phyloP scores from a whole-genome alignment of 2,329 filamentous ascomycete species.

The Phialemoniopsis sp. region DNA sequence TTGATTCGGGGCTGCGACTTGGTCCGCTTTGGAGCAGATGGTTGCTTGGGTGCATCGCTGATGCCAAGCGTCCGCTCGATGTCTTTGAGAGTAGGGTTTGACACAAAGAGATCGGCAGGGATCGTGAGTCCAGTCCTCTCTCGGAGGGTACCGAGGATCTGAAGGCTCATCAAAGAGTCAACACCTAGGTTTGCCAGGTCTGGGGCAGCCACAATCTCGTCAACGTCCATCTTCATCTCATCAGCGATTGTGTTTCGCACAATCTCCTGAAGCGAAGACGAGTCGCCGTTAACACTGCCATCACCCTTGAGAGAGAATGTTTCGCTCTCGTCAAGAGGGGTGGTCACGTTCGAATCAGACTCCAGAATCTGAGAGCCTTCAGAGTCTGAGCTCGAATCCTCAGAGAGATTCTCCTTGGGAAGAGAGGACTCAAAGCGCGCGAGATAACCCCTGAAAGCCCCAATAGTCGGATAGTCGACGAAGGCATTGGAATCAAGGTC shows the following conservation, averaged over 20 bases:
- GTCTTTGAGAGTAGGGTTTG: constrained; percentile 59
- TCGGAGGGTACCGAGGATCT: constrained; percentile 49
- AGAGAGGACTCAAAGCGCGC: constrained; percentile 28
- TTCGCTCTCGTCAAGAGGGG: constrained; percentile 47
- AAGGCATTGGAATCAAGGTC: constrained; percentile 49
- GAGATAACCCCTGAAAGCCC: constrained; percentile 44
- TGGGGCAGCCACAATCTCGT: constrained; percentile 52
- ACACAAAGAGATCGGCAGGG: constrained; percentile 56
- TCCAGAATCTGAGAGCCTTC: constrained; percentile 36
- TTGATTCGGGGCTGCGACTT: constrained; percentile 22
- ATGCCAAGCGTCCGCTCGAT: constrained; percentile 61
- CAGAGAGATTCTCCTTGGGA: constrained; percentile 19
- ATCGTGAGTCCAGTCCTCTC: constrained; percentile 50
- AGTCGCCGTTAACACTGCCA: constrained; percentile 32
- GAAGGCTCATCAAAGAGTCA: constrained; percentile 55
- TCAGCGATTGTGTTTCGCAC: constrained; percentile 65
- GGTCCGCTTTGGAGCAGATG: constrained; percentile 18
- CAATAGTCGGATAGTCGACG: constrained; percentile 49
- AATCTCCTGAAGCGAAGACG: constrained; percentile 35
- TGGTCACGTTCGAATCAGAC: constrained; percentile 47
- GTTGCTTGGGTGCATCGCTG: constrained; percentile 32
- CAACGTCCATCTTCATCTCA: constrained; percentile 68
- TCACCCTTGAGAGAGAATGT: constrained; percentile 43
- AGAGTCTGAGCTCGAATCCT: constrained; percentile 34
- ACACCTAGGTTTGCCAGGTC: constrained; percentile 54